A percentile compares a stretch with the other conserved stretches of the same genome.
Conservation (phyloP, 2,329 filamentous ascomycete species). For the Fusarium continuum region DNA sequence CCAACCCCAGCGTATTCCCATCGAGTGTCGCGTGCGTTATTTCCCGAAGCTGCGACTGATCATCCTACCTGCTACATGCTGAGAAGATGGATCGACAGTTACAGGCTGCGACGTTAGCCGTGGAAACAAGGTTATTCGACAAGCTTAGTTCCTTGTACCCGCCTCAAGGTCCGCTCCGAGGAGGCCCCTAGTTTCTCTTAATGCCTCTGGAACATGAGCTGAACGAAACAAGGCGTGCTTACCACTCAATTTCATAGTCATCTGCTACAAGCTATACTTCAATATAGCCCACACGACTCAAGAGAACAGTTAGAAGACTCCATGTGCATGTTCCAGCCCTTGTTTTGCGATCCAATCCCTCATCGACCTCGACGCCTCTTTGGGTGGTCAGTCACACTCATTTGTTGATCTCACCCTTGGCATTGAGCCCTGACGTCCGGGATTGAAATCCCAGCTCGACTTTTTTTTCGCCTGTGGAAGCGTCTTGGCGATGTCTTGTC, state of each 20-base stretch:
- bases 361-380: constrained; percentile 4
- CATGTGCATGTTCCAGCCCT: neutral
- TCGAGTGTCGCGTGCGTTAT: neutral
- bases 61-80: neutral
- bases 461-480: neutral
- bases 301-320: neutral
- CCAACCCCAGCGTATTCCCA: constrained; percentile 1
- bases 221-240: constrained; percentile 4
- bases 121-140: constrained; percentile 19
- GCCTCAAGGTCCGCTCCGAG: neutral
- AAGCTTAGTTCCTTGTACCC: constrained; percentile 2
- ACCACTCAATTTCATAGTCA: too few species aligned
- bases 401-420: constrained; percentile 35
- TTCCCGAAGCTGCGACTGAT: neutral
- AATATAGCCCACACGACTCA: neutral
- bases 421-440: constrained; percentile 11
- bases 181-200: too few species aligned
- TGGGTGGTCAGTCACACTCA: neutral
- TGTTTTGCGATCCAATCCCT: neutral
- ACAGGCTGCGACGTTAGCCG: constrained; percentile 13
- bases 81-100: constrained; percentile 25
- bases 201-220: too few species aligned
- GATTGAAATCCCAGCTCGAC: neutral
- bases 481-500: constrained; percentile 26
- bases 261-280: neutral